Evolutionary conservation across 306 rosid genomes (phyloP).

Genomic region (Fragaria vesca): DNA sequence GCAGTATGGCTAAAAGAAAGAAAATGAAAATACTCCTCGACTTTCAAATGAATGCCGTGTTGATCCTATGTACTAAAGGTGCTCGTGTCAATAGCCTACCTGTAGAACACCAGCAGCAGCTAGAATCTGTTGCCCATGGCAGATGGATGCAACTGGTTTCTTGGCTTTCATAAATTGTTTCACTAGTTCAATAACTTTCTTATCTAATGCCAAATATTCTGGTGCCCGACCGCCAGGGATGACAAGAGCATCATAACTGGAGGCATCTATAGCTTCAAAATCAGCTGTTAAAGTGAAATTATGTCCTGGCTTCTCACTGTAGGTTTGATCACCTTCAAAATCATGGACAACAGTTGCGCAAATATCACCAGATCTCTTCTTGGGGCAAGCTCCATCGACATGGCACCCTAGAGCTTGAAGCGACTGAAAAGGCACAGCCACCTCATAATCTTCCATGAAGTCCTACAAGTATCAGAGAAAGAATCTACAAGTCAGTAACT

Average conservation of each 20-base stretch:
- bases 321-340: conserved; percentile 92
- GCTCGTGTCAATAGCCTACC: conserved; percentile 39
- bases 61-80: not conserved
- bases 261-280: conserved; percentile 51
- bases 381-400: conserved; percentile 81
- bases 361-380: conserved; percentile 70
- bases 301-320: conserved; percentile 77
- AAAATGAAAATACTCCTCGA: not conserved
- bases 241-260: conserved; percentile 62
- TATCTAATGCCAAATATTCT: conserved; percentile 47
- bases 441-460: conserved; percentile 91
- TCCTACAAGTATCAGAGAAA: conserved; percentile 42
- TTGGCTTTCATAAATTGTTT: conserved; percentile 45
- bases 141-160: conserved; percentile 56
- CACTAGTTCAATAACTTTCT: conserved; percentile 34
- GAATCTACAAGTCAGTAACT: conserved; percentile 5
- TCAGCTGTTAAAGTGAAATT: conserved; percentile 57
- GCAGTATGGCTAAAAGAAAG: not conserved
- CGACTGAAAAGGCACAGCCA: conserved; percentile 74
- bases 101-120: conserved; percentile 81
- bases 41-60: not conserved
- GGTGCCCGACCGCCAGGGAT: conserved; percentile 61
- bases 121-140: conserved; percentile 77
- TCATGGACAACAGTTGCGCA: conserved; percentile 85
- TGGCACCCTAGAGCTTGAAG: conserved; percentile 87